phyloP scores from a whole-genome alignment of 768 basidiomycete species.

The Panaeolus cyanescens region DNA sequence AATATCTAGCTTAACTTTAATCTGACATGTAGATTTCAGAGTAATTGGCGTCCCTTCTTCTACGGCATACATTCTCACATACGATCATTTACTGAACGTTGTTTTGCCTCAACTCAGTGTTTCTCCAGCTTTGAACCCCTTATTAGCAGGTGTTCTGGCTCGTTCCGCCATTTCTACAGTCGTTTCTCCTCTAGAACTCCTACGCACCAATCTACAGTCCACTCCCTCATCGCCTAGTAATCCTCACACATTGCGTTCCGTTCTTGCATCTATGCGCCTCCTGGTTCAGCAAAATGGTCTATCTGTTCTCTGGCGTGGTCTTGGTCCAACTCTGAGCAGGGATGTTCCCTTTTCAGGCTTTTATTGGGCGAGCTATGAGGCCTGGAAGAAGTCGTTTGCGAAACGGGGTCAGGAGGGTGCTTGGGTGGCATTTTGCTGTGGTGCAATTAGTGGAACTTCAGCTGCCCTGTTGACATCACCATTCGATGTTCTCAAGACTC shows the following conservation, averaged over 20 bases:
- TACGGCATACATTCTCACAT: slow-evolving; percentile 93
- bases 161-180: slow-evolving; percentile 78
- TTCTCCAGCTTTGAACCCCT: slow-evolving; percentile 57
- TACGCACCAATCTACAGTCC: slow-evolving; percentile 92
- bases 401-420: slow-evolving; percentile 56
- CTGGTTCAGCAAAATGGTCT: slow-evolving; percentile 68
- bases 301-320: slow-evolving; percentile 82
- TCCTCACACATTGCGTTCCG: slow-evolving; percentile 78
- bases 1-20: neutral
- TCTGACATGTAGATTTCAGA: slow-evolving; percentile 39
- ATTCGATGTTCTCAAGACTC: slow-evolving; percentile 96
- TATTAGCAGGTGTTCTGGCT: slow-evolving; percentile 81
- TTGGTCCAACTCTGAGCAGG: slow-evolving; percentile 92
- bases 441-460: slow-evolving; percentile 83
- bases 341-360: slow-evolving; percentile 97
- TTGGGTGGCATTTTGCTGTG: slow-evolving; percentile 82
- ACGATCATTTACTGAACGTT: slow-evolving; percentile 79
- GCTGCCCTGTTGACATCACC: slow-evolving; percentile 92
- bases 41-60: slow-evolving; percentile 91
- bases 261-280: slow-evolving; percentile 59
- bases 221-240: slow-evolving; percentile 70
- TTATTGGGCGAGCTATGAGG: slow-evolving; percentile 96
- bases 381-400: slow-evolving; percentile 67
- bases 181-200: slow-evolving; percentile 86
- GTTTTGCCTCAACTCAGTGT: slow-evolving; percentile 63